These are phyloP conservation scores for Tylopilus cervinicoccineus DNA, from an alignment of 768 basidiomycete genomes.

Conservation along the genomic window DNA sequence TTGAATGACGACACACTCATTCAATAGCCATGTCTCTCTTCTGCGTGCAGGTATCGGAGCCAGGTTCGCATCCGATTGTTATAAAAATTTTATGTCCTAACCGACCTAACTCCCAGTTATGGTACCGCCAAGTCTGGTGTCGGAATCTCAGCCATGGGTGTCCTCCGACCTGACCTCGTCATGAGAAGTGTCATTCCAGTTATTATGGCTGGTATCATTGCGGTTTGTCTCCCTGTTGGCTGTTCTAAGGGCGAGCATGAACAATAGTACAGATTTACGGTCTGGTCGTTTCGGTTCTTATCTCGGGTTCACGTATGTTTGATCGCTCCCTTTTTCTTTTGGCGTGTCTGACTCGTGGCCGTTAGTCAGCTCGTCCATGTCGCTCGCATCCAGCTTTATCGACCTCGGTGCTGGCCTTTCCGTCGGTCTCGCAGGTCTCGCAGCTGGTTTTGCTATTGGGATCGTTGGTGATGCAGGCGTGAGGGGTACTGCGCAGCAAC, in stretches of 20 bases:
- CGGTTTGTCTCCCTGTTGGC: constrained; percentile 52
- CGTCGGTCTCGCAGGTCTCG: constrained; percentile 91
- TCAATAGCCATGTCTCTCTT: not conserved
- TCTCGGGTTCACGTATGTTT: constrained; percentile 56
- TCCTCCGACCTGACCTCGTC: constrained; percentile 94
- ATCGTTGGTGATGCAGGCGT: constrained; percentile 99
- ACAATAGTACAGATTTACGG: constrained; percentile 74
- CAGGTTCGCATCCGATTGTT: constrained; percentile 46
- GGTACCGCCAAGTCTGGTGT: constrained; percentile 99
- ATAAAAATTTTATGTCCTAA: not conserved
- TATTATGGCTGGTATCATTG: constrained; percentile 67
- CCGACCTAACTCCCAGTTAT: constrained; percentile 66
- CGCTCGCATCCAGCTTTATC: constrained; percentile 90
- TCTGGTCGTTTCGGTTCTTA: constrained; percentile 75
- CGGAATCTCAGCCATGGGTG: constrained; percentile 96
- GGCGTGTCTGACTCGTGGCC: not conserved
- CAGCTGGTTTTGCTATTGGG: constrained; percentile 96
- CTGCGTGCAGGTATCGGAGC: constrained; percentile 70
- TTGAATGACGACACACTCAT: not conserved
- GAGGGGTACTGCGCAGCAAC: constrained; percentile 95
- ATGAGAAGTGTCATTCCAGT: not conserved
- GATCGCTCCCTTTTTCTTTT: not conserved
- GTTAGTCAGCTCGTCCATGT: constrained; percentile 70
- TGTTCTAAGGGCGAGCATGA: not conserved
- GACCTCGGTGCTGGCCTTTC: constrained; percentile 93